These are phyloP conservation scores for Kluyveromyces siamensis DNA, from an alignment of 805 yeast genomes.

Conservation along the genomic window DNA sequence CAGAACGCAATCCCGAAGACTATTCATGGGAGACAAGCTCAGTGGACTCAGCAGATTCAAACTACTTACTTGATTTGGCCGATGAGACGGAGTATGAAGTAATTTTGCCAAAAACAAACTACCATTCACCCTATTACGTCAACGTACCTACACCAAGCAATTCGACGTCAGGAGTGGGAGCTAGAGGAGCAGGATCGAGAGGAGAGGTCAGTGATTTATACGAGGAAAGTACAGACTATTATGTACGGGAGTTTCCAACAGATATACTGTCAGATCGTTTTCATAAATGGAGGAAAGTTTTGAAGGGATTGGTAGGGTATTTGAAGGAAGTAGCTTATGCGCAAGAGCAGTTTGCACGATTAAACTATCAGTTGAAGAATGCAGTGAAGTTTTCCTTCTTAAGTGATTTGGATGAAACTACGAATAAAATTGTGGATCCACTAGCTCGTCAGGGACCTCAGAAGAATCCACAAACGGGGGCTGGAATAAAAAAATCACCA, in stretches of 20 bases:
- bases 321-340: conserved; percentile 67
- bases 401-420: conserved; percentile 29
- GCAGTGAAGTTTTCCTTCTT: conserved; percentile 39
- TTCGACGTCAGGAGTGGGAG: conserved; percentile 6
- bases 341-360: conserved; percentile 65
- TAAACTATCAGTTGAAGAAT: conserved; percentile 64
- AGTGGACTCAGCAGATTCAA: conserved; percentile 16
- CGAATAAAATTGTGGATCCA: conserved; percentile 37
- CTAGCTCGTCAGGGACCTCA: conserved; percentile 38
- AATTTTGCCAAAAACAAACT: conserved; percentile 22
- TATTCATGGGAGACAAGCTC: conserved; percentile 5
- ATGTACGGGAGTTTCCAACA: conserved; percentile 49
- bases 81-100: conserved; percentile 12
- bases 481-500: neutral
- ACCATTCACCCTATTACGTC: conserved; percentile 26
- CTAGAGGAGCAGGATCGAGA: neutral
- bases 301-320: conserved; percentile 61
- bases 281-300: conserved; percentile 70
- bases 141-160: conserved; percentile 28
- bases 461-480: conserved; percentile 9
- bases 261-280: conserved; percentile 73
- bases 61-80: conserved; percentile 18
- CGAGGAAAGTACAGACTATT: conserved; percentile 4
- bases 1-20: neutral
- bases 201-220: conserved; percentile 1